A percentile compares a stretch with the other conserved stretches of the same genome.
These are phyloP conservation scores for Fusarium sororula DNA, from an alignment of 2,329 filamentous ascomycete species.

Conservation along the genomic window DNA sequence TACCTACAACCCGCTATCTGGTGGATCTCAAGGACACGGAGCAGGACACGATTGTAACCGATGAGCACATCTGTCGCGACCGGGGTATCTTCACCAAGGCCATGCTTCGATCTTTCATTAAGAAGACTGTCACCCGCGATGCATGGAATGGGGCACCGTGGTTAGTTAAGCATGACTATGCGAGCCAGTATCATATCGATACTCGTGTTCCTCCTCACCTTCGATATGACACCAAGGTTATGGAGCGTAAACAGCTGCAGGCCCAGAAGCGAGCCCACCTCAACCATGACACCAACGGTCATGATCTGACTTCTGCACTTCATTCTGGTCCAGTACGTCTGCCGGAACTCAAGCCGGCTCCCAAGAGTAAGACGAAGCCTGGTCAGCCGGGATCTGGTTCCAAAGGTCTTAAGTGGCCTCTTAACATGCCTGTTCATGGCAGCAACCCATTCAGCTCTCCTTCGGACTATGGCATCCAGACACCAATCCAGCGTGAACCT, in stretches of 20 bases:
- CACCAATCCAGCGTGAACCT: conserved; percentile 45
- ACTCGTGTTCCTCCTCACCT: conserved; percentile 86
- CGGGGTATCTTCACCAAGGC: conserved; percentile 94
- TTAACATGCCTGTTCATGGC: conserved; percentile 45
- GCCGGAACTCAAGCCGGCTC: conserved; percentile 77
- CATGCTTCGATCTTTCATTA: conserved; percentile 91
- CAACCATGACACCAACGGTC: conserved; percentile 55
- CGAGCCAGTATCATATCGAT: conserved; percentile 84
- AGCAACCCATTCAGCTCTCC: conserved; percentile 60
- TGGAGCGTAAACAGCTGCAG: conserved; percentile 78
- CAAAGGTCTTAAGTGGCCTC: conserved; percentile 56
- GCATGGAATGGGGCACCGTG: conserved; percentile 97
- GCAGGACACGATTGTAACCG: conserved; percentile 81
- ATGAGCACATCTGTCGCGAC: conserved; percentile 84
- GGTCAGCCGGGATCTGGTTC: conserved; percentile 44
- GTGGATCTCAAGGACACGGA: conserved; percentile 77
- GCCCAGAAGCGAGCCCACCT: conserved; percentile 69
- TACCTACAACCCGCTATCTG: conserved; percentile 81
- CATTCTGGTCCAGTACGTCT: conserved; percentile 64
- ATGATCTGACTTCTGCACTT: conserved; percentile 44
- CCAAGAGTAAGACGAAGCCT: conserved; percentile 73
- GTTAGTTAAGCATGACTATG: conserved; percentile 89
- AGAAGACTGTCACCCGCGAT: conserved; percentile 91
- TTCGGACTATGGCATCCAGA: conserved; percentile 52
- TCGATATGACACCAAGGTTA: conserved; percentile 80